These are phyloP conservation scores for Naganishia sp. DNA, from an alignment of 1,284 basidiomycete genomes.

Conservation along the genomic window DNA sequence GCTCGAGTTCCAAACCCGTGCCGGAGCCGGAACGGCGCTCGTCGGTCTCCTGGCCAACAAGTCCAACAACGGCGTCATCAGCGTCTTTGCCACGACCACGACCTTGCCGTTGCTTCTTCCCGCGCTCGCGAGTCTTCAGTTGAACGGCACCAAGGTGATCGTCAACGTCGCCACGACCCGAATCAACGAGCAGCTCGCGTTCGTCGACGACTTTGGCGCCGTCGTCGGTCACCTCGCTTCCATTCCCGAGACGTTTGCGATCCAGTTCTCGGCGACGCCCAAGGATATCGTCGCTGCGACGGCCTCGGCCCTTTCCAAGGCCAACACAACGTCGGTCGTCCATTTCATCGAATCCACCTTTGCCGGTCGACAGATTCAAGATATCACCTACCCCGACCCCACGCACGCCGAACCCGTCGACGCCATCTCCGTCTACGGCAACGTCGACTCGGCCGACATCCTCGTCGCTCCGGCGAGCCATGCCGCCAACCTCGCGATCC, in stretches of 20 bases:
- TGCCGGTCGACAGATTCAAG: conserved; percentile 45
- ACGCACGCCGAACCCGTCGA: conserved; percentile 36
- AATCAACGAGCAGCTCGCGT: conserved; percentile 61
- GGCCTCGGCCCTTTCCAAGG: conserved; percentile 43
- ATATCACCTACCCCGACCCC: conserved; percentile 46
- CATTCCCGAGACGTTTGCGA: conserved; percentile 67
- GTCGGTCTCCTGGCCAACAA: conserved; percentile 62
- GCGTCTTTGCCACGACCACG: conserved; percentile 49
- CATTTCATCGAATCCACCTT: conserved; percentile 53
- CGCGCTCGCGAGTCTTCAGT: conserved; percentile 67
- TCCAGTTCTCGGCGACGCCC: conserved; percentile 77
- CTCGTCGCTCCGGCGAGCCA: conserved; percentile 42
- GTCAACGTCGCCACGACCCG: conserved; percentile 74
- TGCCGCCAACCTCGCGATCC: conserved; percentile 15
- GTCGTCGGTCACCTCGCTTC: conserved; percentile 64
- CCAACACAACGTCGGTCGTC: conserved; percentile 35
- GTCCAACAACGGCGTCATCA: conserved; percentile 41
- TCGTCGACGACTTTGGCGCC: conserved; percentile 70
- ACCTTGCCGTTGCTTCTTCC: conserved; percentile 72
- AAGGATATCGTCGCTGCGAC: conserved; percentile 76
- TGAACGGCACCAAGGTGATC: conserved; percentile 67
- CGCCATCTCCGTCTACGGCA: conserved; percentile 40
- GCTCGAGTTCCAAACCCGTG: conserved; percentile 75
- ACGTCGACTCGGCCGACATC: conserved; percentile 39
- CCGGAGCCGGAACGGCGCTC: conserved; percentile 79